phyloP scores from a whole-genome alignment of 1,139 yeast species.

The Meyerozyma sp. region DNA sequence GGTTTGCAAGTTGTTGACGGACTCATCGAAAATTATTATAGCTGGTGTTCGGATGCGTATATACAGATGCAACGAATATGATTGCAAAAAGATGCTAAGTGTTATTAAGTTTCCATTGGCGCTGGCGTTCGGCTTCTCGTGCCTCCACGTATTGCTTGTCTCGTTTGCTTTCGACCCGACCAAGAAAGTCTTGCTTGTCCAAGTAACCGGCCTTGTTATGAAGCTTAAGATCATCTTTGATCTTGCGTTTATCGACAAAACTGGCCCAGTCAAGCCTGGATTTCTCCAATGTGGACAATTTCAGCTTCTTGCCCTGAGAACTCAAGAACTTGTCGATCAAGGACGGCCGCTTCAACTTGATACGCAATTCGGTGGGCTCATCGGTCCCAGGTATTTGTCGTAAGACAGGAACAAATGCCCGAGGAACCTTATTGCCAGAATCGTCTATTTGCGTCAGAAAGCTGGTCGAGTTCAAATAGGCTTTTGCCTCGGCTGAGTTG shows the following conservation, averaged over 20 bases:
- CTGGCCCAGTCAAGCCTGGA: slow-evolving; percentile 94
- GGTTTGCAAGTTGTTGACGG: not conserved
- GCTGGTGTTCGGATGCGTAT: not conserved
- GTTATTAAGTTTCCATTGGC: slow-evolving; percentile 18
- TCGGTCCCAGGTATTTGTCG: slow-evolving; percentile 30
- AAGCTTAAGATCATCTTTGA: slow-evolving; percentile 72
- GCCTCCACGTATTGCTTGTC: slow-evolving; percentile 61
- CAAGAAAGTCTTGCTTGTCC: slow-evolving; percentile 86
- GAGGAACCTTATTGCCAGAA: slow-evolving; percentile 5
- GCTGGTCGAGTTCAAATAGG: slow-evolving; percentile 58
- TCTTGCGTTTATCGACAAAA: slow-evolving; percentile 82
- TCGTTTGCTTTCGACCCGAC: slow-evolving; percentile 63
- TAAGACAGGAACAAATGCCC: slow-evolving; percentile 32
- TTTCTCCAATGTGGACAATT: slow-evolving; percentile 86
- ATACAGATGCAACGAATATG: not conserved
- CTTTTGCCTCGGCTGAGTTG: slow-evolving; percentile 82
- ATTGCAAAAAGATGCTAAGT: not conserved
- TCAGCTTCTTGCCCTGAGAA: slow-evolving; percentile 40
- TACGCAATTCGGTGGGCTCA: slow-evolving; percentile 27
- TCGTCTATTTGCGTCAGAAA: slow-evolving; percentile 14
- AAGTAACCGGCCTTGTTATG: slow-evolving; percentile 83
- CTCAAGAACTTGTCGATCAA: slow-evolving; percentile 57
- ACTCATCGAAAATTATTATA: not conserved
- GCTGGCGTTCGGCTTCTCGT: slow-evolving; percentile 35
- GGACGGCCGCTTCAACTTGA: slow-evolving; percentile 63